Evolutionary conservation across 192 early-diverging fungal species (phyloP), one percentile per base, ranked within the genome.

Genomic region (Allomyces javanicus): DNA sequence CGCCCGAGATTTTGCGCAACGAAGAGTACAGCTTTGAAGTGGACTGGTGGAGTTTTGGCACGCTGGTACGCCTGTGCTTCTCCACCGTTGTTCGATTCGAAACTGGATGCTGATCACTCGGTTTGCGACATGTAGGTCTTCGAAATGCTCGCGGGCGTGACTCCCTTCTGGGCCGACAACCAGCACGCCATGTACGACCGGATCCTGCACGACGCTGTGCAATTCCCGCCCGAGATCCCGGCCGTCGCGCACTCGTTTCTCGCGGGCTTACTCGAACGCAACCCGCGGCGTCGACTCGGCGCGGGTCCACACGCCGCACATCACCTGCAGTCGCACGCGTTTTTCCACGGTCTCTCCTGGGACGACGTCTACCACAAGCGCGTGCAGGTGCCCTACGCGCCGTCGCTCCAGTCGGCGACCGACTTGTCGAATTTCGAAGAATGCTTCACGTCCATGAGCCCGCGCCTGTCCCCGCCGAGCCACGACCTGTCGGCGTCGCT

Each of bases 321-420:
- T 1, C 80, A 88, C 10, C 84, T 94, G 62, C 89, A 88, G 67
- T 44, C 67, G 12, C 90, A 93, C 69, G 76, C 81, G 1, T 92
- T 86, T 65, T 94, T 94, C 71, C 69, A 71, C 26, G 72, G 69
- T 24, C 76, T 91, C 23, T 76, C 87, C 68, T 94, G 89, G 89
- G 81, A 88, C 22, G 76, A 81, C 24, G 82, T 90, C 26, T 71
- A 83, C 40, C 64, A 85, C 19, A 73, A 81, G 26, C 71, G 77
- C 62, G 71, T 85, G 19, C 45, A 74, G 5, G 83, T 89, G 10
- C 82, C 86, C 0, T 93, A 83, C 64, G 72, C 81, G 12, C 91
- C 91, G 24, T 74, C 75, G 27, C 72, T 89, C 17, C 12, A 58
- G 50, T 14, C 17, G 33, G 33, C 33, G 33, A 40, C 33, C 5